phyloP scores from a whole-genome alignment of 148 eudicot genomes.

The Chenopodium formosanum region DNA sequence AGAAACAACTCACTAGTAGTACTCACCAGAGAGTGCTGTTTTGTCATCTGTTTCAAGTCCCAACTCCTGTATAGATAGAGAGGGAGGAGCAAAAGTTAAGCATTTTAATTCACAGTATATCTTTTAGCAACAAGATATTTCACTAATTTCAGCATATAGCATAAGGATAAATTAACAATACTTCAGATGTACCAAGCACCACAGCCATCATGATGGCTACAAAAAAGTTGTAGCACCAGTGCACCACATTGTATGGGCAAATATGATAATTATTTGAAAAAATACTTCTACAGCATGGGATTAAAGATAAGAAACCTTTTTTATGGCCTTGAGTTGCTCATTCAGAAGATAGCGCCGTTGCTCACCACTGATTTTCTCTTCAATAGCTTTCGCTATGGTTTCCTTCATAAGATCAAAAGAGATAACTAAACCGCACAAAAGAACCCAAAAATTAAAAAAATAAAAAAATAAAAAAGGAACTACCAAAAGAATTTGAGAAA shows the following conservation, averaged over 20 bases:
- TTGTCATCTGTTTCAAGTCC: slow-evolving; percentile 97
- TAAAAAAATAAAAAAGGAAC: background rate
- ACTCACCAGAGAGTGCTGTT: slow-evolving; percentile 90
- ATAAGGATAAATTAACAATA: background rate
- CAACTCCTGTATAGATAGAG: slow-evolving; percentile 56
- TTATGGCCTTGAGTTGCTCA: slow-evolving; percentile 96
- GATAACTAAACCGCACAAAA: slow-evolving; percentile 9
- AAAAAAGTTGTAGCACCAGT: background rate
- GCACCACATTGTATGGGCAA: background rate
- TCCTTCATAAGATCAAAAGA: slow-evolving; percentile 45
- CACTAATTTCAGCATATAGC: no score
- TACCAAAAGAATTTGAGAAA: slow-evolving; percentile 16
- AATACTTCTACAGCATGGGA: background rate
- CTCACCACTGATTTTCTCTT: slow-evolving; percentile 97
- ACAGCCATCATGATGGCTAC: background rate
- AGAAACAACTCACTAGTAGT: slow-evolving; percentile 12
- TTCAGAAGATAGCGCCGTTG: slow-evolving; percentile 94
- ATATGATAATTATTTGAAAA: background rate
- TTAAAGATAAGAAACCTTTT: slow-evolving; percentile 52
- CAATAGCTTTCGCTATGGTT: slow-evolving; percentile 97
- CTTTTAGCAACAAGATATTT: background rate
- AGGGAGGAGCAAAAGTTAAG: slow-evolving; percentile 16
- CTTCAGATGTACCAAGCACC: background rate
- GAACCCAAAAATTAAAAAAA: background rate
- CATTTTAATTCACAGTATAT: background rate